Base-by-base conservation (phyloP, 176 grass and related monocot species). In the Carex pumila region DNA sequence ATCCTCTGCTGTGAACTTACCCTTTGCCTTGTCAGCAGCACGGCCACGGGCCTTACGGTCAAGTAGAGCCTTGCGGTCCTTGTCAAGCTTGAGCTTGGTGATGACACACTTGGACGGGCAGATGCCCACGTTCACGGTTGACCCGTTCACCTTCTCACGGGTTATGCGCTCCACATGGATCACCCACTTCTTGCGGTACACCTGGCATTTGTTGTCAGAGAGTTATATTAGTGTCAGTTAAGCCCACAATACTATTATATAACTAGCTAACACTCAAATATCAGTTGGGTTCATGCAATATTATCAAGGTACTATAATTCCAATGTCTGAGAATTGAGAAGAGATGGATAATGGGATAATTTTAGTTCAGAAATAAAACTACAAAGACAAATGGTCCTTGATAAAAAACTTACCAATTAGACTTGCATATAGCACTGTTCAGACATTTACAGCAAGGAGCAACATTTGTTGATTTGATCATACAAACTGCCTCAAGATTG, bases 71-170 rank as follows among this genome's bases (percentile, higher is more conserved):
- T 94, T 98, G 34, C 95, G 92, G 82, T 98, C 95, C 89, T 98
- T 98, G 92, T 98, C 95, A 19, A 98, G 95, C 89, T 98, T 98
- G 18, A 98, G 87, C 87, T 98, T 98, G 79, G 95, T 93, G 6
- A 98, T 87, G 12, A 93, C 15, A 0, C 94, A 92, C 89, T 98
- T 98, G 18, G 89, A 91, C 1, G 92, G 90, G 89, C 94, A 88
- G 77, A 98, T 92, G 53, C 95, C 95, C 0, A 98, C 92, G 85
- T 94, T 94, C 18, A 98, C 92, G 5, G 92, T 98, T 31, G 95
- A 94, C 19, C 95, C 95, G 15, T 98, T 98, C 41, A 98, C 95
- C 87, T 98, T 98, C 92, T 98, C 95, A 7, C 95, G 68, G 68
- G 95, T 94, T 82, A 98, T 94, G 64, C 95, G 59, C 95, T 98